Percentiles rank a stretch among this genome's conserved stretches.
phyloP scores from a whole-genome alignment of 129 eudicot genomes.

The Arctium lappa region DNA sequence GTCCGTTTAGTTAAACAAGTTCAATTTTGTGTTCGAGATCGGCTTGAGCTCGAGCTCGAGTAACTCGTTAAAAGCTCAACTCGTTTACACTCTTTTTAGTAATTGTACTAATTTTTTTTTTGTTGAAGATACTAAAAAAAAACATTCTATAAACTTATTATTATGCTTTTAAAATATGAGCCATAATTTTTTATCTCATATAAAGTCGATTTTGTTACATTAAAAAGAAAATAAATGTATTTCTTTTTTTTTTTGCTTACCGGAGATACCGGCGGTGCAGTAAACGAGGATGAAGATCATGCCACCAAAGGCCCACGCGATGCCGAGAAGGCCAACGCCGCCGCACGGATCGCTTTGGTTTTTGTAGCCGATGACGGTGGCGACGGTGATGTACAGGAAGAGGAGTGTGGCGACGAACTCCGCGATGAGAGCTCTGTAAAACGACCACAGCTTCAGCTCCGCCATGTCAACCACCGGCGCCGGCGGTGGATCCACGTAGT shows the following conservation, averaged over 20 bases:
- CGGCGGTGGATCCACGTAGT: slow-evolving; percentile 93
- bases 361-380: slow-evolving; percentile 90
- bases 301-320: slow-evolving; percentile 96
- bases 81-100: too few relatives aligned
- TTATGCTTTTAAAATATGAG: too few relatives aligned
- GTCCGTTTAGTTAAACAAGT: too few relatives aligned
- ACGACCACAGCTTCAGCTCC: slow-evolving; percentile 82
- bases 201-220: too few relatives aligned
- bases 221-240: too few relatives aligned
- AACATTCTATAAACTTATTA: too few relatives aligned
- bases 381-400: slow-evolving; percentile 81
- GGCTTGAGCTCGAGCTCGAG: too few relatives aligned
- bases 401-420: slow-evolving; percentile 91
- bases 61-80: too few relatives aligned
- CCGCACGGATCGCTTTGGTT: slow-evolving; percentile 69
- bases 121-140: too few relatives aligned
- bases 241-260: slow-evolving; percentile 25
- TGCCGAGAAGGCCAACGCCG: slow-evolving; percentile 77
- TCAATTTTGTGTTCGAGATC: too few relatives aligned
- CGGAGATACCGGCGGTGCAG: slow-evolving; percentile 98
- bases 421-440: slow-evolving; percentile 78
- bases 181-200: neutral
- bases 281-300: slow-evolving; percentile 86
- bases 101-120: too few relatives aligned
- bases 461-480: slow-evolving; percentile 74